Evolutionary conservation across 164 flowering plant genomes (phyloP).

Genomic region (Stephania yunnanensis): DNA sequence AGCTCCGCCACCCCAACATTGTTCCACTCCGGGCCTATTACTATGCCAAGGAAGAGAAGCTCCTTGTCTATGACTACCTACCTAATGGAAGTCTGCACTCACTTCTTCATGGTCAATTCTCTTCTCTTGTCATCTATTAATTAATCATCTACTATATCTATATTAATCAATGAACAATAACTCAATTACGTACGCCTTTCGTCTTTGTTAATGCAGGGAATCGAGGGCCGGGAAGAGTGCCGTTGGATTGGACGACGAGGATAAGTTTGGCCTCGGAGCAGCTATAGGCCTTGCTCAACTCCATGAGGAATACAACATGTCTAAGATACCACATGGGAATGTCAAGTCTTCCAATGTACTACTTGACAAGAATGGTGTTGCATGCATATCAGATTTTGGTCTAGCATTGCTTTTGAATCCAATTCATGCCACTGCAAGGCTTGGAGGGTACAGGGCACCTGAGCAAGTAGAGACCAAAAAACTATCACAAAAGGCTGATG

Average conservation of each 20-base stretch:
- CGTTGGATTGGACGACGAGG: slow-evolving; percentile 95
- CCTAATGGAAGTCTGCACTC: slow-evolving; percentile 86
- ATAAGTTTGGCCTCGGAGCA: slow-evolving; percentile 81
- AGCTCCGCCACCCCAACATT: slow-evolving; percentile 68
- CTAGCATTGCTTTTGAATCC: slow-evolving; percentile 72
- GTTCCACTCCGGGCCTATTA: slow-evolving; percentile 78
- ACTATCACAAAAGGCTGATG: slow-evolving; percentile 81
- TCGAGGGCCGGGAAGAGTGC: slow-evolving; percentile 88
- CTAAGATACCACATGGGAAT: slow-evolving; percentile 87
- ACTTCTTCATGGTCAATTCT: slow-evolving; percentile 68
- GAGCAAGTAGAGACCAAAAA: slow-evolving; percentile 65
- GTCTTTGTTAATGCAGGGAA: slow-evolving; percentile 37
- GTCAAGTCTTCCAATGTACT: slow-evolving; percentile 82
- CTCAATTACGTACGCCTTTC: background rate
- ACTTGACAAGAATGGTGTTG: slow-evolving; percentile 79
- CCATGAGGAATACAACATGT: slow-evolving; percentile 55
- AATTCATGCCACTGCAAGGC: slow-evolving; percentile 65
- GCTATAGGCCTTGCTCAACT: slow-evolving; percentile 78
- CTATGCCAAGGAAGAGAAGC: slow-evolving; percentile 94
- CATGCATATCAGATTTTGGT: slow-evolving; percentile 90
- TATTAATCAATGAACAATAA: background rate
- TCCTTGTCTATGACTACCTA: slow-evolving; percentile 88
- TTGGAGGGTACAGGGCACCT: slow-evolving; percentile 90
- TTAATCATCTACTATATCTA: background rate
- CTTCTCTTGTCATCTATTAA: too few relatives aligned